Evolutionary conservation across 768 basidiomycete species (phyloP).

Genomic region (Serendipita indica): DNA sequence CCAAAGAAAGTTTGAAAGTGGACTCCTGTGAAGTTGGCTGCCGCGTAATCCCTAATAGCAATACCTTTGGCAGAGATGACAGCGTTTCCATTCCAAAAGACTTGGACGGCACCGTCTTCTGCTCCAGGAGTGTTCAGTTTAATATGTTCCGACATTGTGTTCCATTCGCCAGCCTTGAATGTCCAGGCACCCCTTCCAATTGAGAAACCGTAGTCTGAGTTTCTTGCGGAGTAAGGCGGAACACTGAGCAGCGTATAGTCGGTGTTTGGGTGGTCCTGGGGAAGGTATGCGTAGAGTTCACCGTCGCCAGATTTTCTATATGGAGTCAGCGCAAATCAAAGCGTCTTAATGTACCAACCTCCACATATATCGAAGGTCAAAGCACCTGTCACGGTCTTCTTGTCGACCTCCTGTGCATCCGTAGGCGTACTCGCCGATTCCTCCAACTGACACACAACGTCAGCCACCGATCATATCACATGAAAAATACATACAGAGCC

Average conservation of each 20-base stretch:
- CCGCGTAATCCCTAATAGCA: slow-evolving; percentile 33
- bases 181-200: slow-evolving; percentile 55
- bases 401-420: slow-evolving; percentile 54
- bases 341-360: slow-evolving; percentile 26
- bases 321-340: neutral
- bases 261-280: slow-evolving; percentile 26
- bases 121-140: slow-evolving; percentile 56
- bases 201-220: slow-evolving; percentile 48
- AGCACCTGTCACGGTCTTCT: slow-evolving; percentile 38
- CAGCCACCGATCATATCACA: slow-evolving; percentile 11
- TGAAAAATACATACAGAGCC: slow-evolving; percentile 38
- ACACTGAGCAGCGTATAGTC: slow-evolving; percentile 37
- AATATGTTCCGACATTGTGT: slow-evolving; percentile 52
- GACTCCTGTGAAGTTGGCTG: slow-evolving; percentile 46
- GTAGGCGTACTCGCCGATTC: slow-evolving; percentile 31
- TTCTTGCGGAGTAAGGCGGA: slow-evolving; percentile 36
- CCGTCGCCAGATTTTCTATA: slow-evolving; percentile 37
- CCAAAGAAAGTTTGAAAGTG: slow-evolving; percentile 74
- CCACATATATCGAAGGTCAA: slow-evolving; percentile 60
- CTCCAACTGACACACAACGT: slow-evolving; percentile 32
- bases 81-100: slow-evolving; percentile 36
- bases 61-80: slow-evolving; percentile 44
- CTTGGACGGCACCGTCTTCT: slow-evolving; percentile 38
- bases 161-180: slow-evolving; percentile 52
- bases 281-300: slow-evolving; percentile 61